Conservation (phyloP, 2,329 filamentous ascomycete genomes). For the Penicillium sp. region DNA sequence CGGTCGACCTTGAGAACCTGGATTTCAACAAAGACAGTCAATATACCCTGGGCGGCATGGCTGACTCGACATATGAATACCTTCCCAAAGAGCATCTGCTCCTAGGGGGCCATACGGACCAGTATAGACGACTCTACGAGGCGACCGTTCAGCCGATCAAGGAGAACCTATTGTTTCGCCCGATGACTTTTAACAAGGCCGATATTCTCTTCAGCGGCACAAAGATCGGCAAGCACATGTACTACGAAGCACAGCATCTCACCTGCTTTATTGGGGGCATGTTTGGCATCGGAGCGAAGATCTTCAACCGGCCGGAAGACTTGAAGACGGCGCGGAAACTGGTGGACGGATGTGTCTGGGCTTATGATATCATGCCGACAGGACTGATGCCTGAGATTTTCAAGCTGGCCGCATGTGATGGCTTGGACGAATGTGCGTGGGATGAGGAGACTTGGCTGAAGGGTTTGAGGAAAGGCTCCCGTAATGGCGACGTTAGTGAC, state of each 20-base stretch:
- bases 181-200: conserved; percentile 38
- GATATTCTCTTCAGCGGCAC: conserved; percentile 40
- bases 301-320: conserved; percentile 54
- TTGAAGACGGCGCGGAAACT: conserved; percentile 54
- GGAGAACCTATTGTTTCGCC: conserved; percentile 41
- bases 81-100: conserved; percentile 48
- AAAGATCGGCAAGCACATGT: conserved; percentile 20
- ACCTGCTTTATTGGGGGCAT: conserved; percentile 61
- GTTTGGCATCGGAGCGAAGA: conserved; percentile 56
- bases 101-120: conserved; percentile 37
- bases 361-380: conserved; percentile 53
- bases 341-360: conserved; percentile 60
- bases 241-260: conserved; percentile 52
- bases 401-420: conserved; percentile 48
- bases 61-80: conserved; percentile 50
- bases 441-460: conserved; percentile 44
- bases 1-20: conserved; percentile 55
- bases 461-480: conserved; percentile 20
- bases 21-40: conserved; percentile 24
- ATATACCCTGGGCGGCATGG: conserved; percentile 44
- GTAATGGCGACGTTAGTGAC: neutral
- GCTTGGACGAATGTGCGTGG: conserved; percentile 48
- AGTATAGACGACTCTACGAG: conserved; percentile 44
- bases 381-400: conserved; percentile 62
- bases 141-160: conserved; percentile 36